phyloP scores from a whole-genome alignment of 305 asterid genomes.

The Fraxinus floribunda region DNA sequence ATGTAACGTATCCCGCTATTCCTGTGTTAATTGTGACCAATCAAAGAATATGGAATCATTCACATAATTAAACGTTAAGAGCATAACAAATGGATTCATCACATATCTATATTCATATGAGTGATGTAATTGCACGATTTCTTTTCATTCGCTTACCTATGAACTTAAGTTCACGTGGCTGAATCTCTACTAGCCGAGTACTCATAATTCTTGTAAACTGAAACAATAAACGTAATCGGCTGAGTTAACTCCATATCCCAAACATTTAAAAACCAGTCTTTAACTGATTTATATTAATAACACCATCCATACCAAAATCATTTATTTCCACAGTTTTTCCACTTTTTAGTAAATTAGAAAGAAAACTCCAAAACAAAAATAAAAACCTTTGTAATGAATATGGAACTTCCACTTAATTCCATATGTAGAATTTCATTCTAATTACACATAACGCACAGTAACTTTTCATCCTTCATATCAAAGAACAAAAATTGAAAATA shows the following conservation, averaged over 20 bases:
- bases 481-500: neutral
- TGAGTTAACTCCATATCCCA: neutral
- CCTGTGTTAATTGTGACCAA: neutral
- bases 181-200: conserved; percentile 60
- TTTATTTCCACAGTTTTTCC: neutral
- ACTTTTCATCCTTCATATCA: neutral
- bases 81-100: conserved; percentile 11
- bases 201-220: conserved; percentile 47
- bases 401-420: neutral
- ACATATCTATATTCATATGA: neutral
- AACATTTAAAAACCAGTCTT: neutral
- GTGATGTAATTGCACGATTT: neutral
- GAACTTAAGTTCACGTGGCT: conserved; percentile 82
- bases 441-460: neutral
- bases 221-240: conserved; percentile 9
- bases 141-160: conserved; percentile 41
- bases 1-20: neutral
- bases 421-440: neutral
- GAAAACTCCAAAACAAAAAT: neutral
- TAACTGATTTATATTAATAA: neutral
- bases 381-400: neutral
- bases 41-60: neutral
- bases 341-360: neutral
- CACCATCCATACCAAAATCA: neutral
- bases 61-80: neutral